Percentiles rank a stretch among this genome's conserved stretches.
Evolutionary conservation across 78 protist genomes (phyloP).

Genomic region (Monosiga brevicollis): DNA sequence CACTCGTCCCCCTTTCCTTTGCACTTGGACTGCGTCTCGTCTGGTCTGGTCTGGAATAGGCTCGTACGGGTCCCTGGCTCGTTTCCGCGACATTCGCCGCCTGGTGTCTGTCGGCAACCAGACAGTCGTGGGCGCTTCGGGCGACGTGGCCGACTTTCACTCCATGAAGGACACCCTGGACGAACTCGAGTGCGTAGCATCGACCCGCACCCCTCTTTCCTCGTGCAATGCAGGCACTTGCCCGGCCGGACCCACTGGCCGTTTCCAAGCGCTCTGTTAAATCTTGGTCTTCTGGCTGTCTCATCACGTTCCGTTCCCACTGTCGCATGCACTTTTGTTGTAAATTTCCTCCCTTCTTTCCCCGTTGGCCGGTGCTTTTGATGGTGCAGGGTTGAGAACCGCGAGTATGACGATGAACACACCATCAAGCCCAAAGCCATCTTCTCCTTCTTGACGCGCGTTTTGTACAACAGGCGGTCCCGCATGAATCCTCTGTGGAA

Average conservation of each 20-base stretch:
- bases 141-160: constrained; percentile 87
- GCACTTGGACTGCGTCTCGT: neutral
- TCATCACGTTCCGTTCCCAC: too few relatives aligned
- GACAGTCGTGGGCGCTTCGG: constrained; percentile 65
- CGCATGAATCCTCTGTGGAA: constrained; percentile 75
- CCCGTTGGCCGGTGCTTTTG: neutral
- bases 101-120: constrained; percentile 30
- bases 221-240: too few relatives aligned
- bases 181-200: constrained; percentile 43
- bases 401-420: constrained; percentile 33
- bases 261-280: too few relatives aligned
- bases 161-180: constrained; percentile 38
- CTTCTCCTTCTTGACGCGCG: constrained; percentile 57
- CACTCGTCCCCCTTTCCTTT: neutral
- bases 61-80: constrained; percentile 85
- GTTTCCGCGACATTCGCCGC: constrained; percentile 58
- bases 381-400: neutral
- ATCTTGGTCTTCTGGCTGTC: too few relatives aligned
- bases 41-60: neutral
- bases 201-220: too few relatives aligned
- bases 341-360: neutral
- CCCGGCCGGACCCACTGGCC: too few relatives aligned
- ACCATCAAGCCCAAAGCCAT: constrained; percentile 32
- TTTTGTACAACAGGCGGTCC: constrained; percentile 61
- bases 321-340: too few relatives aligned